Evolutionary conservation across 1,284 basidiomycete species (phyloP).

Genomic region (Limonomyces culmigenus): DNA sequence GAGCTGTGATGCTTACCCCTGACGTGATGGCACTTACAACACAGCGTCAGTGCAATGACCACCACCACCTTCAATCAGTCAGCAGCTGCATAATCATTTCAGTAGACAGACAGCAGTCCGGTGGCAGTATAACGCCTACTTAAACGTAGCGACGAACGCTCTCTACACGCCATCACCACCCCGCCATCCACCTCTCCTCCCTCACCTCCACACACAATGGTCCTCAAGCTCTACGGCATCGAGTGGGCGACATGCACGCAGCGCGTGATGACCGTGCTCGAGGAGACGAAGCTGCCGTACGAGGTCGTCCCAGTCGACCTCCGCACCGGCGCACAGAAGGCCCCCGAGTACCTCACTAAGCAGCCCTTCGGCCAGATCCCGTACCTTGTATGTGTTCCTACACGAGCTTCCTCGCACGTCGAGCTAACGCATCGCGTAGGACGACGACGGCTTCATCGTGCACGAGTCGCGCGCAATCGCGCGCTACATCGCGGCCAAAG

Average conservation of each 20-base stretch:
- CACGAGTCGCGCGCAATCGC: constrained; percentile 37
- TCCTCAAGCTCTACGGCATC: constrained; percentile 8
- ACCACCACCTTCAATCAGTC: too few relatives aligned
- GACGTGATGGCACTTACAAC: too few relatives aligned
- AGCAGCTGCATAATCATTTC: too few relatives aligned
- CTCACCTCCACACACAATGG: constrained; percentile 5
- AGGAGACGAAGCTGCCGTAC: constrained; percentile 10
- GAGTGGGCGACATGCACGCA: constrained; percentile 10
- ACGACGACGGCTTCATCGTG: constrained; percentile 27
- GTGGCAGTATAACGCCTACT: too few relatives aligned
- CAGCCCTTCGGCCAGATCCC: constrained; percentile 58
- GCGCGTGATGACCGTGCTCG: constrained; percentile 10
- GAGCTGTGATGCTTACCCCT: too few relatives aligned
- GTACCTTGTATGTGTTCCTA: constrained; percentile 25
- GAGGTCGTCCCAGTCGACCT: constrained; percentile 9
- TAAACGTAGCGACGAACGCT: too few relatives aligned
- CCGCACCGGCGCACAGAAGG: constrained; percentile 27
- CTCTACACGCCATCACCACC: too few relatives aligned
- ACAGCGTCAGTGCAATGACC: too few relatives aligned
- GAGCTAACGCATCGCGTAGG: constrained; percentile 8
- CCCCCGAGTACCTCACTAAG: constrained; percentile 19
- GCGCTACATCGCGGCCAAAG: constrained; percentile 29
- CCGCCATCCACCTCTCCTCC: too few relatives aligned
- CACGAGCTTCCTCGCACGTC: not conserved
- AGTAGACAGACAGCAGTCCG: too few relatives aligned